Base-by-base conservation (phyloP, 176 grass and related monocot genomes). In the Aegilops umbellulata region DNA sequence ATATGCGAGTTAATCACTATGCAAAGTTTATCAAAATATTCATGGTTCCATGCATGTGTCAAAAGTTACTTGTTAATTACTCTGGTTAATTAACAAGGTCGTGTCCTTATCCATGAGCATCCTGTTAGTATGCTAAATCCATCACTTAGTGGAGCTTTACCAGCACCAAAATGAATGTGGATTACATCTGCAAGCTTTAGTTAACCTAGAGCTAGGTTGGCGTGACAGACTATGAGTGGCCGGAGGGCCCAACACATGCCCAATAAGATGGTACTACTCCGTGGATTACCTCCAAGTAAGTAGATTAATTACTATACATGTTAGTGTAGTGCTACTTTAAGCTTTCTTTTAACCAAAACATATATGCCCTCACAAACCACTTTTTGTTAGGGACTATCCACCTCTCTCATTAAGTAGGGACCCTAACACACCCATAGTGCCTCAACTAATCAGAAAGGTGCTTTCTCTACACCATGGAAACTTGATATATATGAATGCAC, bases 121-220 rank as follows among this genome's bases (percentile, higher is more conserved):
- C 16, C 35, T 10, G 38, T 81, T 84, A 80, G 76, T 17, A 63
- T 39, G 36, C 61, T 69, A 84, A 81, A 87, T 79, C 12, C 49
- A 84, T 84, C 85, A 67, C 25, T 75, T 83, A 91, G 89, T 91
- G 85, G 76, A 84, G 61, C 89, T 76, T 91, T 81, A 91, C 76
- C 85, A 26, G 39, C 81, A 81, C 69, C 60, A 46, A 80, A 77
- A 76, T 57, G 16, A 65, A 76, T 81, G 69, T 25, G 81, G 85
- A 87, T 91, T 87, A 91, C 76, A 76, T 91, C 61, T 69, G 81
- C 47, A 29, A 74, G 12, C 67, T 86, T 88, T 82, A 90, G 31
- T 35, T 78, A 90, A 5, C 47, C 44, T 46, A 57, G 55, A 64
- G 25, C 41, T 46, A 46, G 25, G 42, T 75, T 51, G 26, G 85